phyloP scores from a whole-genome alignment of 2,329 filamentous ascomycete genomes.

The Calonectria pseudoreteaudii region DNA sequence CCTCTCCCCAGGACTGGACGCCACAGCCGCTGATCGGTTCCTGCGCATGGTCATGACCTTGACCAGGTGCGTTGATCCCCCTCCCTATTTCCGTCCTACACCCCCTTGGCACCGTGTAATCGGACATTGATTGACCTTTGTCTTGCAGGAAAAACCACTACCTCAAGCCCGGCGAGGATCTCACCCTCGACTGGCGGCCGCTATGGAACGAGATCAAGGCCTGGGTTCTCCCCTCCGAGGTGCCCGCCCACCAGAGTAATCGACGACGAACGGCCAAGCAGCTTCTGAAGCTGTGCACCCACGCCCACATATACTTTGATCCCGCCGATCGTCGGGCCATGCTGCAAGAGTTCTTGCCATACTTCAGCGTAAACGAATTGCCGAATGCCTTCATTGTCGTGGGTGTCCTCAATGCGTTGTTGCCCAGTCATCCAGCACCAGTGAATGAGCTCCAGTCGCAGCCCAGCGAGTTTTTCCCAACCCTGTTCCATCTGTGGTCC shows the following conservation, averaged over 20 bases:
- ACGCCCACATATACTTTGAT: conserved; percentile 93
- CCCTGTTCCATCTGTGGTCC: conserved; percentile 97
- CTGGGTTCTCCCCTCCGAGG: conserved; percentile 88
- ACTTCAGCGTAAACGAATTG: conserved; percentile 92
- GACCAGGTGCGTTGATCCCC: conserved; percentile 77
- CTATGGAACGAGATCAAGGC: conserved; percentile 93
- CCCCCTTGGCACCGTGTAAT: conserved; percentile 14
- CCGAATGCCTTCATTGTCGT: conserved; percentile 95
- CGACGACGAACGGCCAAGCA: conserved; percentile 70
- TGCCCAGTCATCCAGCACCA: conserved; percentile 86
- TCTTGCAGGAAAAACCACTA: conserved; percentile 87
- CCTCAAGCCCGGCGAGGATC: conserved; percentile 87
- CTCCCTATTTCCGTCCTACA: not conserved
- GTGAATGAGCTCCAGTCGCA: conserved; percentile 79
- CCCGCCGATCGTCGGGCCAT: conserved; percentile 85
- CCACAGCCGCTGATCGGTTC: conserved; percentile 86
- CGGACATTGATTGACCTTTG: conserved; percentile 24
- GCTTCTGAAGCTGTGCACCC: conserved; percentile 89
- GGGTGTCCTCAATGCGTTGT: conserved; percentile 84
- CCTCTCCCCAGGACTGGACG: conserved; percentile 89
- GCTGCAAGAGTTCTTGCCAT: conserved; percentile 83
- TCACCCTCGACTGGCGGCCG: conserved; percentile 93
- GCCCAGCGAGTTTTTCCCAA: conserved; percentile 89
- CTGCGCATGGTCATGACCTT: conserved; percentile 95
- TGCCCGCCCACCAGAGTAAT: conserved; percentile 71